A percentile compares a stretch with the other conserved stretches of the same genome.
Conservation (phyloP, 345 rosid species). For the Salix udensis region DNA sequence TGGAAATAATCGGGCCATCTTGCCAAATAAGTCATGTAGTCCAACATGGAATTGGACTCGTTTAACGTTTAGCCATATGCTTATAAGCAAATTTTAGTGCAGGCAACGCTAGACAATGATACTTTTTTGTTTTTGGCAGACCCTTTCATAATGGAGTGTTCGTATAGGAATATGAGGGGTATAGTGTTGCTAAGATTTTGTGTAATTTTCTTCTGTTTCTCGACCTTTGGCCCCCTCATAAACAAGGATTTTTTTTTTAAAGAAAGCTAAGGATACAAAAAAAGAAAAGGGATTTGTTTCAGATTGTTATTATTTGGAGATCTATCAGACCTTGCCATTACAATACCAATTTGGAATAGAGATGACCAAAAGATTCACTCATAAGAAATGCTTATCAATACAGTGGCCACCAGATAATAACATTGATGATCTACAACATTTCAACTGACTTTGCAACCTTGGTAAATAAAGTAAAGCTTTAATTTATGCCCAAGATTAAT, state of each 20-base stretch:
- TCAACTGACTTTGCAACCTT: neutral
- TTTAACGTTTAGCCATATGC: too few species aligned
- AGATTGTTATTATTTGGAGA: neutral
- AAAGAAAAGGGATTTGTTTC: neutral
- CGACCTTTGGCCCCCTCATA: neutral
- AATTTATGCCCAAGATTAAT: neutral
- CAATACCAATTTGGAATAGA: neutral
- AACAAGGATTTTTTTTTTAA: too few species aligned
- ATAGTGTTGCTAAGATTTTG: too few species aligned
- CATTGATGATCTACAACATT: neutral
- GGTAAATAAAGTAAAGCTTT: neutral
- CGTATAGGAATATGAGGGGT: too few species aligned
- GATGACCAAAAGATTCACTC: neutral
- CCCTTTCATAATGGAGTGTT: too few species aligned
- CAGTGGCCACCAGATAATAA: neutral
- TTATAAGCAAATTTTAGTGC: too few species aligned
- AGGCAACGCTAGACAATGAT: neutral
- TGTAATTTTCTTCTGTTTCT: too few species aligned
- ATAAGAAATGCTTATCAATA: neutral
- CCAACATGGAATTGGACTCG: conserved; percentile 47
- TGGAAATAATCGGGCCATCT: conserved; percentile 97
- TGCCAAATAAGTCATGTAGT: conserved; percentile 95
- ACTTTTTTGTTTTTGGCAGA: too few species aligned
- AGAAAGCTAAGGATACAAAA: neutral
- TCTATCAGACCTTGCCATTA: neutral